Evolutionary conservation across 768 basidiomycete genomes (phyloP), one percentile per base, ranked within the genome.

Genomic region (Sporobolomyces pararoseus): DNA sequence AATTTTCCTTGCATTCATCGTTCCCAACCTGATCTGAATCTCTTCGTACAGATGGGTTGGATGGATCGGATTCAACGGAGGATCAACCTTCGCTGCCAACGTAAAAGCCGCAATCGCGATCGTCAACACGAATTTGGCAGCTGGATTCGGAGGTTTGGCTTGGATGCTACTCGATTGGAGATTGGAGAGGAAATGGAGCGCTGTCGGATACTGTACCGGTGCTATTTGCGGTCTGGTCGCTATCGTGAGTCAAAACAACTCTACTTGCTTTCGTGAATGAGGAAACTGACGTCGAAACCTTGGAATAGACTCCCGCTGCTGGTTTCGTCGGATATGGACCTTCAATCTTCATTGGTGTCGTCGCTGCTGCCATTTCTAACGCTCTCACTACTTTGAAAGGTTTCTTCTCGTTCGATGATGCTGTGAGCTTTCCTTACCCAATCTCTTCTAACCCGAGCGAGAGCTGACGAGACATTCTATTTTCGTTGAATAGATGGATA

Each of bases 51-150:
- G 55, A 34, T 49, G 42, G 59, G 59, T 46, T 17, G 65, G 70
- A 37, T 97, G 94, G 94, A 91, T 95, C 51, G 77, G 90, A 2
- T 93, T 93, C 84, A 93, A 93, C 79, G 94, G 94, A 10, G 95
- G 95, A 29, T 88, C 87, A 21, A 93, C 93, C 13, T 85, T 97
- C 72, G 84, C 87, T 31, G 92, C 93, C 46, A 95, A 92, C 80
- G 81, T 94, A 69, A 86, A 91, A 74, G 94, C 92, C 10, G 85
- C 87, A 17, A 84, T 89, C 78, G 92, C 95, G 3, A 90, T 91
- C 81, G 88, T 94, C 73, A 88, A 92, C 74, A 98, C 95, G 66
- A 98, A 97, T 80, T 81, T 97, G 64, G 89, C 92, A 3, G 95
- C 91, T 1, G 85, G 85, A 58, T 88, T 91, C n/a, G 92, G 88